Evolutionary conservation across 345 rosid genomes (phyloP).

Genomic region (Cardamine chenopodiifolia): DNA sequence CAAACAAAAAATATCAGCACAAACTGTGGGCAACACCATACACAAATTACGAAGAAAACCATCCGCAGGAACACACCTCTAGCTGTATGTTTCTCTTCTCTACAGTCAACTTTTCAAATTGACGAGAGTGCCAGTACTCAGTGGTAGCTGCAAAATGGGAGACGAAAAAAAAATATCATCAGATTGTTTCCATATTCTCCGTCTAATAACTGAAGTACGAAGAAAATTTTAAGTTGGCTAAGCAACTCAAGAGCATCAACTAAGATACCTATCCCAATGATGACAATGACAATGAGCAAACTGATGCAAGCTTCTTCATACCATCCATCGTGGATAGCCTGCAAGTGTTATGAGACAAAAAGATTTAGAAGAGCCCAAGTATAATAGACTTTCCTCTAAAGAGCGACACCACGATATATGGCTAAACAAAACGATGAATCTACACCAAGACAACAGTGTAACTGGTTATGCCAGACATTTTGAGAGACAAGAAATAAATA

Average conservation of each 20-base stretch:
- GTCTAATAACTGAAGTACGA: background rate
- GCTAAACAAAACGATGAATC: background rate
- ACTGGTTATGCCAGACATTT: too few species aligned
- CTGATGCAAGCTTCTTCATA: conserved; percentile 76
- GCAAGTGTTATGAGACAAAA: conserved; percentile 4
- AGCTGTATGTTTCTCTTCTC: conserved; percentile 73
- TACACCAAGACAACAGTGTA: too few species aligned
- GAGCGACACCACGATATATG: background rate
- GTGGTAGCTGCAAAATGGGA: conserved; percentile 55
- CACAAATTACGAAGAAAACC: background rate
- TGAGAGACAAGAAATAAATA: too few species aligned
- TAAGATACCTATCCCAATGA: conserved; percentile 70
- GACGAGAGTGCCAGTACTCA: conserved; percentile 79
- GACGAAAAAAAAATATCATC: background rate
- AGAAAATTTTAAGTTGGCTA: background rate
- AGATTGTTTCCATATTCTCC: background rate
- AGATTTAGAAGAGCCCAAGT: background rate
- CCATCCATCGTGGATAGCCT: conserved; percentile 74
- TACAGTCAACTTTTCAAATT: conserved; percentile 69
- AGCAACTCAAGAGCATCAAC: conserved; percentile 12
- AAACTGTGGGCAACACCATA: conserved; percentile 1
- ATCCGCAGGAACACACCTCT: conserved; percentile 55
- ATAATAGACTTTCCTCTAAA: background rate
- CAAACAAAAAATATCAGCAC: conserved; percentile 11
- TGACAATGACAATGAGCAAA: conserved; percentile 65